phyloP scores from a whole-genome alignment of 805 yeast genomes.

The Candida methanosorbosa region DNA sequence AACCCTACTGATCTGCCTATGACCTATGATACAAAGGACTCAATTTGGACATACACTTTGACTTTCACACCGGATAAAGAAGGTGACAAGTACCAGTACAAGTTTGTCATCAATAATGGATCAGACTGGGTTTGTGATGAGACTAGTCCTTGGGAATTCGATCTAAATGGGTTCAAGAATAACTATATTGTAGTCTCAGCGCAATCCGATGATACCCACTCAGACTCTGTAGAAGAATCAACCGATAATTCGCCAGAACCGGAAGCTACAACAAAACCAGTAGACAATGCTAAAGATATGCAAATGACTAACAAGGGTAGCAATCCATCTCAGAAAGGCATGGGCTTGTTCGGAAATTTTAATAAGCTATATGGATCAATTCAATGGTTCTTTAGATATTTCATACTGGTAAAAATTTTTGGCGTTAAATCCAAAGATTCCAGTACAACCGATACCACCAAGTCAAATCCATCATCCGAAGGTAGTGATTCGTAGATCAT shows the following conservation, averaged over 20 bases:
- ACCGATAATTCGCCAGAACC: neutral
- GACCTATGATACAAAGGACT: neutral
- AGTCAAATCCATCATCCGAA: too few relatives aligned
- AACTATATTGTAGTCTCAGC: constrained; percentile 8
- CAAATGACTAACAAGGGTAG: too few relatives aligned
- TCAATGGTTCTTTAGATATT: constrained; percentile 13
- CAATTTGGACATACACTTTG: constrained; percentile 3
- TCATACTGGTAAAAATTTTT: neutral
- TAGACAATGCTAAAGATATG: too few relatives aligned
- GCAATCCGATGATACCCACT: neutral
- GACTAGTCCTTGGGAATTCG: constrained; percentile 12
- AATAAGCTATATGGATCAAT: constrained; percentile 8
- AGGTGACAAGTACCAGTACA: constrained; percentile 13
- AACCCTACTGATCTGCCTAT: constrained; percentile 1
- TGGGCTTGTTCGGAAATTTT: too few relatives aligned
- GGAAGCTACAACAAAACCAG: too few relatives aligned
- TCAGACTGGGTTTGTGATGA: constrained; percentile 19
- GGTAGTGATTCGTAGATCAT: too few relatives aligned
- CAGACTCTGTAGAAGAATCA: neutral
- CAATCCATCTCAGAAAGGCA: too few relatives aligned
- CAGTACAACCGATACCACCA: too few relatives aligned
- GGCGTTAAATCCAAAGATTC: neutral
- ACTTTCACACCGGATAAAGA: neutral
- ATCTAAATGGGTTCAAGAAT: constrained; percentile 18
- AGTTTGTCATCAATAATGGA: constrained; percentile 18